These are phyloP conservation scores for Diaporthe vexans DNA, from an alignment of 2,329 filamentous ascomycete genomes.

Conservation along the genomic window DNA sequence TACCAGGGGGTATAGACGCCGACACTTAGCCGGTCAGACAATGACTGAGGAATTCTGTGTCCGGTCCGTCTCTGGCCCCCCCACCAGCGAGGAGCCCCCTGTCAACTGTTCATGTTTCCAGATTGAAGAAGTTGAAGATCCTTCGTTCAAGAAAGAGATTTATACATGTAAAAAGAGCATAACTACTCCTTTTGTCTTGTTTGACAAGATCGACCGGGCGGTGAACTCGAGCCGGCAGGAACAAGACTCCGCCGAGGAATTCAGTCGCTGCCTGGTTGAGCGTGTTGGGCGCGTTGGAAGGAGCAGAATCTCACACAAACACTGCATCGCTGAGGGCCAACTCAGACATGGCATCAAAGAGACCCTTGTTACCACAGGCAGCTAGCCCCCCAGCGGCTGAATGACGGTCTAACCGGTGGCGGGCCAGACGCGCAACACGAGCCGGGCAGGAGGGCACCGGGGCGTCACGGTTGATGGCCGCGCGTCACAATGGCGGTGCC, in stretches of 20 bases:
- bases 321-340: background rate
- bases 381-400: no score
- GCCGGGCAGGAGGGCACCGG: background rate
- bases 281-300: background rate
- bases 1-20: background rate
- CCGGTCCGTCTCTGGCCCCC: background rate
- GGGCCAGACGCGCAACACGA: background rate
- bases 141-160: background rate
- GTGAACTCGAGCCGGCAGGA: constrained; percentile 21
- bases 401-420: background rate
- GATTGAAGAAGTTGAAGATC: constrained; percentile 20
- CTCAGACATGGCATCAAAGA: background rate
- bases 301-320: background rate
- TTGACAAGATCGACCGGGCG: background rate
- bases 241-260: constrained; percentile 6
- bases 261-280: background rate
- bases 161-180: background rate
- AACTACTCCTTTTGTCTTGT: constrained; percentile 7
- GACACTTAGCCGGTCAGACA: constrained; percentile 24
- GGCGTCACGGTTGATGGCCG: constrained; percentile 11
- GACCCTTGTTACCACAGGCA: constrained; percentile 7
- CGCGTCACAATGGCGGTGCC: background rate
- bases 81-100: constrained; percentile 19
- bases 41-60: constrained; percentile 35
- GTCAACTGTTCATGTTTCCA: background rate